phyloP scores from a whole-genome alignment of 2,329 filamentous ascomycete genomes.

The Colletotrichum acutatum region DNA sequence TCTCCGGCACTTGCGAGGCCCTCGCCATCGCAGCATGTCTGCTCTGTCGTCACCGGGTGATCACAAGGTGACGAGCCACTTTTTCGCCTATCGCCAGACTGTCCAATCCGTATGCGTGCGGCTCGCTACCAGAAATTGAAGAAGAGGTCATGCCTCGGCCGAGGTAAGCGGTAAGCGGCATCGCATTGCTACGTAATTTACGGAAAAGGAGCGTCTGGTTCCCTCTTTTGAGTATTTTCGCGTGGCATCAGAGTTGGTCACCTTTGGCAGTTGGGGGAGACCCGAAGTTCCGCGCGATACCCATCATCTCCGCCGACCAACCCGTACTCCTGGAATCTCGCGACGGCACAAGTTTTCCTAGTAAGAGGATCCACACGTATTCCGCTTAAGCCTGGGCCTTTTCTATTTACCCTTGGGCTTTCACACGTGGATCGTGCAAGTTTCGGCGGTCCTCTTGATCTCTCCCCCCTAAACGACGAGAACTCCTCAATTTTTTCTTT shows the following conservation, averaged over 20 bases:
- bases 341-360: constrained; percentile 3
- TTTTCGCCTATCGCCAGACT: constrained; percentile 1
- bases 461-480: background rate
- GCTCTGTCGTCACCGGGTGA: background rate
- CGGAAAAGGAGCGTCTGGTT: background rate
- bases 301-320: constrained; percentile 16
- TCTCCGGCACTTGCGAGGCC: constrained; percentile 9
- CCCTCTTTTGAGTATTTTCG: background rate
- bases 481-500: background rate
- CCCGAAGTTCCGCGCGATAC: background rate
- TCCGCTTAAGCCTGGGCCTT: constrained; percentile 5
- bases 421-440: background rate
- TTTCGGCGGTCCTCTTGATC: background rate
- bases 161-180: background rate
- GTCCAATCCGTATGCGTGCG: background rate
- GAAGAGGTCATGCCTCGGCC: background rate
- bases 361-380: background rate
- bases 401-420: background rate
- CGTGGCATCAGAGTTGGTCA: background rate
- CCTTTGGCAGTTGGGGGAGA: background rate
- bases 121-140: constrained; percentile 5
- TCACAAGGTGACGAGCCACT: constrained; percentile 6
- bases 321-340: constrained; percentile 28
- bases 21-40: no score
- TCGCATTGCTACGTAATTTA: background rate